These are phyloP conservation scores for Fusarium euwallaceae DNA, from an alignment of 2,329 filamentous ascomycete species.

Conservation along the genomic window DNA sequence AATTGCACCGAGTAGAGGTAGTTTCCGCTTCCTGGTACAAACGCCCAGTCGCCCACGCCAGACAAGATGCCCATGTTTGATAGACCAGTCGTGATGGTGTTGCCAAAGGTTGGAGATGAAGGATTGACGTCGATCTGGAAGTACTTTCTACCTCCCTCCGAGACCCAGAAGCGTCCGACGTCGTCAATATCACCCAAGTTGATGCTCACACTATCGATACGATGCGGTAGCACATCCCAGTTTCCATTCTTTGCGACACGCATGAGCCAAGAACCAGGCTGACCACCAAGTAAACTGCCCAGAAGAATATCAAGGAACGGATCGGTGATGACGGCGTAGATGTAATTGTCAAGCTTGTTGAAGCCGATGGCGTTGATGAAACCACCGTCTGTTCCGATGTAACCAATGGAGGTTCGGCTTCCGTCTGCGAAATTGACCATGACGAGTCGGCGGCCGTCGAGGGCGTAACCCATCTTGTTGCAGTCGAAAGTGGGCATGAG, in stretches of 20 bases:
- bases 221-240: neutral
- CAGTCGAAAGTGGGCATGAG: conserved; percentile 34
- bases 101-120: conserved; percentile 1
- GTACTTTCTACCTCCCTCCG: conserved; percentile 14
- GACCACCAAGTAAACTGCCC: neutral
- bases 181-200: conserved; percentile 35
- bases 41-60: conserved; percentile 31
- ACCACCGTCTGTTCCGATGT: conserved; percentile 11
- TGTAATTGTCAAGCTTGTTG: conserved; percentile 39
- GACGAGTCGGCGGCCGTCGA: conserved; percentile 13
- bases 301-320: neutral
- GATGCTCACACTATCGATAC: neutral
- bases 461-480: conserved; percentile 23
- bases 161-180: conserved; percentile 25
- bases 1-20: conserved; percentile 34
- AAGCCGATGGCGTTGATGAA: conserved; percentile 38
- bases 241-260: conserved; percentile 31
- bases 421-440: conserved; percentile 24
- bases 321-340: conserved; percentile 31
- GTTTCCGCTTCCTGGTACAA: conserved; percentile 29
- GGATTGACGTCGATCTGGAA: conserved; percentile 29
- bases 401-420: neutral
- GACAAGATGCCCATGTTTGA: neutral
- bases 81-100: neutral
- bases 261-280: conserved; percentile 14